Evolutionary conservation across 129 eudicot species (phyloP).

Genomic region (Lonicera japonica): DNA sequence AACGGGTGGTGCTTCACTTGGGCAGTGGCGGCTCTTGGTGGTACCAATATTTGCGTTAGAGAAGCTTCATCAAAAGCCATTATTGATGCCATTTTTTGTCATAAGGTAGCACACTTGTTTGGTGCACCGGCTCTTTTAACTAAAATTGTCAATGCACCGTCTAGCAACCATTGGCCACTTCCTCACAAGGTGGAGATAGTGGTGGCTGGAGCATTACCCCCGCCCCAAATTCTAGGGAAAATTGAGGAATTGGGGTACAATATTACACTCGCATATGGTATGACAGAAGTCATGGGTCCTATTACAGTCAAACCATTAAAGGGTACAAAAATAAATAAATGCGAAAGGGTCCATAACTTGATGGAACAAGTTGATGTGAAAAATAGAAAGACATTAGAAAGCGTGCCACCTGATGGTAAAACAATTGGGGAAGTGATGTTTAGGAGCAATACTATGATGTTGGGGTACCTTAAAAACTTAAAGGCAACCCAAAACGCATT

Average conservation of each 20-base stretch:
- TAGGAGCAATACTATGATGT: constrained; percentile 51
- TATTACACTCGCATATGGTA: constrained; percentile 46
- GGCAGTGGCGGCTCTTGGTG: constrained; percentile 67
- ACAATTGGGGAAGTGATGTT: constrained; percentile 66
- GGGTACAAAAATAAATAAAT: constrained; percentile 4
- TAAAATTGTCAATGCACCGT: constrained; percentile 26
- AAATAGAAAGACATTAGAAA: constrained; percentile 34
- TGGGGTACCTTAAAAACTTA: constrained; percentile 51
- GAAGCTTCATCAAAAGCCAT: constrained; percentile 29
- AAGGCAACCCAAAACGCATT: constrained; percentile 30
- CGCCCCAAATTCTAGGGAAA: constrained; percentile 11
- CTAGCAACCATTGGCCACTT: constrained; percentile 3
- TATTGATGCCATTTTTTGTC: constrained; percentile 26
- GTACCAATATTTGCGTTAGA: constrained; percentile 55
- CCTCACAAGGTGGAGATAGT: constrained; percentile 32
- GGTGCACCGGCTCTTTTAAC: constrained; percentile 50
- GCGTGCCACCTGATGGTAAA: constrained; percentile 58
- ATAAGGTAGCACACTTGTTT: constrained; percentile 57
- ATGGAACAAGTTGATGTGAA: constrained; percentile 61
- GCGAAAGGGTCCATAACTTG: constrained; percentile 34
- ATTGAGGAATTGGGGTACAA: constrained; percentile 37
- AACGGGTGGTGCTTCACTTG: constrained; percentile 78
- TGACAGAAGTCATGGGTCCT: constrained; percentile 66
- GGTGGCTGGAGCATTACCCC: constrained; percentile 56
- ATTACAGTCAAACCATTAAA: constrained; percentile 13